phyloP scores from a whole-genome alignment of 2,329 filamentous ascomycete species.

The Sclerotinia nivalis region DNA sequence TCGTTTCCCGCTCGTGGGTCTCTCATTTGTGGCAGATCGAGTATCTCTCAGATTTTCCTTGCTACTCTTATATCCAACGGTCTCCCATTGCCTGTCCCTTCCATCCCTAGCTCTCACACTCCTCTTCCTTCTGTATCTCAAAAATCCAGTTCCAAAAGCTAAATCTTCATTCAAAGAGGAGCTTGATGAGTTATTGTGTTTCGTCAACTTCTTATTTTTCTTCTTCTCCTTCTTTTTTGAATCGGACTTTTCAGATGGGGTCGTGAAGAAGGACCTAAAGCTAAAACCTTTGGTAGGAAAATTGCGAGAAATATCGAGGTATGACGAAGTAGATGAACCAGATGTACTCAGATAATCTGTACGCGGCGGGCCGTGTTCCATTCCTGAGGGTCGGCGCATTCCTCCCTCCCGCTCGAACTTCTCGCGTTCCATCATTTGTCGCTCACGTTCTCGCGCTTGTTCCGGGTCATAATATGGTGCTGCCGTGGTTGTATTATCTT shows the following conservation, averaged over 20 bases:
- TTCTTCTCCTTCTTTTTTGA: slow-evolving; percentile 20
- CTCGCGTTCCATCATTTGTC: slow-evolving; percentile 21
- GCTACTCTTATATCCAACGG: slow-evolving; percentile 30
- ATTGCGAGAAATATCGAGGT: slow-evolving; percentile 65
- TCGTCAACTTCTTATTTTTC: slow-evolving; percentile 13
- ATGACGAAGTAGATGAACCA: slow-evolving; percentile 35
- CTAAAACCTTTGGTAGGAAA: slow-evolving; percentile 51
- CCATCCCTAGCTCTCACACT: slow-evolving; percentile 35
- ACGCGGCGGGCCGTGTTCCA: slow-evolving; percentile 30
- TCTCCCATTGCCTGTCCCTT: slow-evolving; percentile 36
- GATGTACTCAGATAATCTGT: slow-evolving; percentile 28
- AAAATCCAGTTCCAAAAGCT: slow-evolving; percentile 64
- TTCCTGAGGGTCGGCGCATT: slow-evolving; percentile 17
- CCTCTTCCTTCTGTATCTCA: slow-evolving; percentile 36
- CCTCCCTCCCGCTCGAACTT: slow-evolving; percentile 17
- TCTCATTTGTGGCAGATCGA: slow-evolving; percentile 39
- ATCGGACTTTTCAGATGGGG: slow-evolving; percentile 51
- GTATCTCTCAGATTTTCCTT: slow-evolving; percentile 18
- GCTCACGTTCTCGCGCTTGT: slow-evolving; percentile 24
- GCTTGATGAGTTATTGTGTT: slow-evolving; percentile 59
- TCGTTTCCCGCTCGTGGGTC: slow-evolving; percentile 17
- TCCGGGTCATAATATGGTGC: slow-evolving; percentile 30
- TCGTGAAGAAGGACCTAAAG: slow-evolving; percentile 63
- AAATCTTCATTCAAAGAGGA: slow-evolving; percentile 69
- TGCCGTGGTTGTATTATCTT: slow-evolving; percentile 23